Evolutionary conservation across 305 asterid genomes (phyloP), one percentile per base, ranked within the genome.

Genomic region (Caryopteris hybrid): DNA sequence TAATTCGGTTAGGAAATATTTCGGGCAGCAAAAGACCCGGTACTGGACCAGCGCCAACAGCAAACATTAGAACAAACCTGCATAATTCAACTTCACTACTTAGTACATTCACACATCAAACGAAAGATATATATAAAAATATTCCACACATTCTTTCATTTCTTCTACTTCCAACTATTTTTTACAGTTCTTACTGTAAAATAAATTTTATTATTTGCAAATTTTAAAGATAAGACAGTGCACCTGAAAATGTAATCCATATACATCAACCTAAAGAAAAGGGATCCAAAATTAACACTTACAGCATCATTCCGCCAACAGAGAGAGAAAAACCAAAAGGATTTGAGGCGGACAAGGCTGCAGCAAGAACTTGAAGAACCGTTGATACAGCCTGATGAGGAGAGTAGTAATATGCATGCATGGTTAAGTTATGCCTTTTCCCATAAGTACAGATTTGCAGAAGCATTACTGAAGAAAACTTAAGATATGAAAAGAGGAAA

Each of bases 41-140:
- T 36, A 92, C 98, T 18, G 96, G 98, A 75, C 98, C 98, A 64
- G 96, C 98, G 59, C 96, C 98, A 68, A 85, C 78, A 36, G 98
- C 89, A 83, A 89, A 92, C 78, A 85, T 80, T 56, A 86, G 78
- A 69, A 92, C 98, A 76, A 89, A 92, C 81, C 98, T 92, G 92
- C 77, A 77, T 7, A 72, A 76, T 21, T 63, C 54, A 36, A 56
- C 31, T 43, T 43, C 36, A 29, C 46, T 31, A 60, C 2, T 12
- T 41, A 63, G 22, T 38, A 50, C 17, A 14, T 41, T 18, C 38
- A 22, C 11, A 34, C 6, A 8, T 27, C n/a, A n/a, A n/a, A n/a
- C n/a, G n/a, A n/a, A n/a, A n/a, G n/a, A n/a, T n/a, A n/a, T n/a
- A n/a, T n/a, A n/a, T n/a, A n/a, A n/a, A n/a, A n/a, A n/a, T n/a